Conservation (phyloP, 2,329 filamentous ascomycete species). For the Colletotrichum euphorbiae region DNA sequence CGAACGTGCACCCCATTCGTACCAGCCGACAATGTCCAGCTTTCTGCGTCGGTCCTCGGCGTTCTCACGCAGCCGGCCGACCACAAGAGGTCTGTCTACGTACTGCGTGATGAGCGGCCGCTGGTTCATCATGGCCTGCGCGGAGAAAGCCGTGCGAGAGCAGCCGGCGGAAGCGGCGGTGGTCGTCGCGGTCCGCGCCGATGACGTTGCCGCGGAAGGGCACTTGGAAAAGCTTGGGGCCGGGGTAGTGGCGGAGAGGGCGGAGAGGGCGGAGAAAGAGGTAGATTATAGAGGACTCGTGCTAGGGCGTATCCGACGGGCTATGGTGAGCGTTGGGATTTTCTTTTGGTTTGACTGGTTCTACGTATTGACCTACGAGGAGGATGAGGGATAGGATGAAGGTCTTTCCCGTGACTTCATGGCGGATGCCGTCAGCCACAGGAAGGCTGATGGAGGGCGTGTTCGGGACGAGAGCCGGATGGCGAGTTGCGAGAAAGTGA, state of each 20-base stretch:
- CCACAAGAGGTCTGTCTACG: too few relatives aligned
- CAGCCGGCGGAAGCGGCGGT: too few relatives aligned
- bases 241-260: constrained; percentile 25
- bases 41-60: too few relatives aligned
- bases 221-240: constrained; percentile 27
- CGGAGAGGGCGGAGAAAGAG: constrained; percentile 26
- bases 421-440: not conserved
- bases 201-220: too few relatives aligned
- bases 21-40: too few relatives aligned
- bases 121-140: too few relatives aligned
- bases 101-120: too few relatives aligned
- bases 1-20: too few relatives aligned
- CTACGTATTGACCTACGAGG: not conserved
- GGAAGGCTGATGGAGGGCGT: not conserved
- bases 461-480: not conserved
- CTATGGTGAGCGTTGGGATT: not conserved
- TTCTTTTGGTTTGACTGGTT: not conserved
- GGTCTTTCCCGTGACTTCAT: not conserved
- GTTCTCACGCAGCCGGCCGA: too few relatives aligned
- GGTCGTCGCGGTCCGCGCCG: too few relatives aligned
- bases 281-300: constrained; percentile 17
- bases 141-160: too few relatives aligned
- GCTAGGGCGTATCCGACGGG: not conserved
- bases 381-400: not conserved
- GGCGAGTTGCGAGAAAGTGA: too few relatives aligned